Base-by-base conservation (phyloP, 495 filamentous ascomycete genomes). In the Penicillium herquei region DNA sequence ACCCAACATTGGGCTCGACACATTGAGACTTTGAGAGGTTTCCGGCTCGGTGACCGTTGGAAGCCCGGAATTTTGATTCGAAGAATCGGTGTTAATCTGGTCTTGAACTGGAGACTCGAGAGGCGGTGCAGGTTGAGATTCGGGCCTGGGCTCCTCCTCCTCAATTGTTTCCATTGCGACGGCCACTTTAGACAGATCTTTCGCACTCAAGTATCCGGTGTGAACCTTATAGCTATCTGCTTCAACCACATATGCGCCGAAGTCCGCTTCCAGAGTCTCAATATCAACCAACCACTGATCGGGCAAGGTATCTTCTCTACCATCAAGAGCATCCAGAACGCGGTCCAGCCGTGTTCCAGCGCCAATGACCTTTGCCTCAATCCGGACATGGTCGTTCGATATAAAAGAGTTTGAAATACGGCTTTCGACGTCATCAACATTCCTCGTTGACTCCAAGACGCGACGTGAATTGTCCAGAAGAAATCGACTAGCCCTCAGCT, bases 231-330 rank as follows among this genome's bases (percentile, higher is more conserved):
- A 68, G 49, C 67, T 67, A 52, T 78, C 77, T 40, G 73, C 74
- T 50, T 83, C 72, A 14, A 83, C 81, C 12, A 83, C 84, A 95
- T 94, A 98, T 12, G 81, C 75, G 7, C 83, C 81, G 70, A 92
- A 96, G n/a, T 87, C 81, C 10, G 82, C 77, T 63, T 98, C 95
- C 12, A 96, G 71, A 0, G 70, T 67, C 65, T 98, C 95, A 62
- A 98, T 82, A 7, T 85, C 78, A 53, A 92, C 90, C 44, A 97
- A 83, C 95, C 95, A 98, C 16, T 71, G 63, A 33, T 96, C 90
- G 0, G 94, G 94, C 9, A 98, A 67, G 3, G 87, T 87, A 60
- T 98, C 94, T 50, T 86, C 77, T 26, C 84, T 79, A 6, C 90
- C 91, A 65, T 96, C 94, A 9, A 98, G 73, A 9, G 83, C 76